Evolutionary conservation across 2,329 filamentous ascomycete species (phyloP), one percentile per base, ranked within the genome.

Genomic region (Fusarium transvaalense): DNA sequence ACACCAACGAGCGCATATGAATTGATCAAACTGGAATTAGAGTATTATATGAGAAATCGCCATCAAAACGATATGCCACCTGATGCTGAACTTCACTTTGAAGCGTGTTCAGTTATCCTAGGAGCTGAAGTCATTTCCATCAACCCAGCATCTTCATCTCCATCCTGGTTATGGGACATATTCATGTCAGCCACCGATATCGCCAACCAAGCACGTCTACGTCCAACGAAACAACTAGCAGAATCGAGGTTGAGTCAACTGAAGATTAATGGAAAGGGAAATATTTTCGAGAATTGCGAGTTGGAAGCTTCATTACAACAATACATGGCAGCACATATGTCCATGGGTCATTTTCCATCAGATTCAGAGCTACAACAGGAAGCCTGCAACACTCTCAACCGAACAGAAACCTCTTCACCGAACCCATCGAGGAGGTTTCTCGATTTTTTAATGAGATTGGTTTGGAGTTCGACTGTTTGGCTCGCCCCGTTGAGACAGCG

Each of bases 1-100:
- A 70, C 68, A 25, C 68, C 68, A 4, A 71, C 68, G 1, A 70
- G 68, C 35, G 68, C 68, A 2, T 70, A 71, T 38, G 68, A 70
- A 25, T 3, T 70, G 19, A 68, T 70, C 17, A 70, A 70, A 10
- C 23, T 70, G 0, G 68, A 70, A n/a, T 6, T 70, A 1, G 68
- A 70, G 10, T 70, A 70, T 4, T 70, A 68, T 10, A 70, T 71
- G 67, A 19, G 42, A 1, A 71, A 68, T 9, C 45, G 50, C 0
- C 61, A 68, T 31, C 59, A 70, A 5, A 43, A 56, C 1, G 52
- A 54, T 10, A 57, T 68, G 13, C 68, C 62, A 1, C 50, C 50
- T n/a, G 68, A 70, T 27, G 10, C 48, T 0, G 68, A 71, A 17
- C 56, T 70, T 2, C 68, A 70, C 15, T 71, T 71, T 9, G 68